Percentiles rank a stretch among this genome's conserved stretches.
These are phyloP conservation scores for Ophiocordyceps camponoti-leonardi DNA, from an alignment of 2,329 filamentous ascomycete species.

Conservation along the genomic window DNA sequence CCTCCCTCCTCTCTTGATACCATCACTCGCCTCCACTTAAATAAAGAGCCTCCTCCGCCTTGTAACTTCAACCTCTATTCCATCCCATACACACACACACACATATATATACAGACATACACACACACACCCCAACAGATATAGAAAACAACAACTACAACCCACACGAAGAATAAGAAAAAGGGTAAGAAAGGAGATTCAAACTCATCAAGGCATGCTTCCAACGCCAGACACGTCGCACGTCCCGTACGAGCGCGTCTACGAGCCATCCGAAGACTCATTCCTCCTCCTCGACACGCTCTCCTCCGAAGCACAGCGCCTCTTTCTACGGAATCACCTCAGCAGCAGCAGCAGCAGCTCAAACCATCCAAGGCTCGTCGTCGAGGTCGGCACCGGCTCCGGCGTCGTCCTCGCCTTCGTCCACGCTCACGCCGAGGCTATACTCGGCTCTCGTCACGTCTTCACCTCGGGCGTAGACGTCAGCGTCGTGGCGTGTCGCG, in stretches of 20 bases:
- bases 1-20: too few relatives aligned
- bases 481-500: slow-evolving; percentile 66
- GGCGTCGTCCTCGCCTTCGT: slow-evolving; percentile 87
- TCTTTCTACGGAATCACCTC: slow-evolving; percentile 53
- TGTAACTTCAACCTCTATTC: too few relatives aligned
- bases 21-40: too few relatives aligned
- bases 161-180: not conserved
- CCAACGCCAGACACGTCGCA: slow-evolving; percentile 89
- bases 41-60: too few relatives aligned
- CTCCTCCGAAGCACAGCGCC: slow-evolving; percentile 49
- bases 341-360: slow-evolving; percentile 4
- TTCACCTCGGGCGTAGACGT: slow-evolving; percentile 69
- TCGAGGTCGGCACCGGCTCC: slow-evolving; percentile 83
- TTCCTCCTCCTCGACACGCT: slow-evolving; percentile 88
- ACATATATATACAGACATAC: too few relatives aligned
- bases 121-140: not conserved
- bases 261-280: slow-evolving; percentile 92
- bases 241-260: slow-evolving; percentile 73
- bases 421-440: slow-evolving; percentile 50
- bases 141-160: not conserved
- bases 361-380: slow-evolving; percentile 37
- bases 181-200: not conserved
- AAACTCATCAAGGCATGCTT: slow-evolving; percentile 57
- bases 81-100: too few relatives aligned
- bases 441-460: slow-evolving; percentile 57